These are phyloP conservation scores for Pseudogymnoascus sp. DNA, from an alignment of 2,329 filamentous ascomycete genomes.

Conservation along the genomic window DNA sequence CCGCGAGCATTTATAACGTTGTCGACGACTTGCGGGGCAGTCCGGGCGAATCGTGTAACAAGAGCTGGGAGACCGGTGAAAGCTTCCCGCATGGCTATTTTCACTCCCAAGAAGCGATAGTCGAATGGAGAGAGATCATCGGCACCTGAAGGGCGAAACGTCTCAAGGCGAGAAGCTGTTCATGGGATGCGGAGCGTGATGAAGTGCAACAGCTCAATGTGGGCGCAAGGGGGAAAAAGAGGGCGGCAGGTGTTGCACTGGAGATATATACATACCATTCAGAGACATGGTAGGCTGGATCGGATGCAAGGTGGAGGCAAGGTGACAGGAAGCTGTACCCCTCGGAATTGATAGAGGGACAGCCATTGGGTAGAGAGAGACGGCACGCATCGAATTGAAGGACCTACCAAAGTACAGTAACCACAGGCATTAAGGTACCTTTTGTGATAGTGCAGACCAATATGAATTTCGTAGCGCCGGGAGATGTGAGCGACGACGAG, in stretches of 20 bases:
- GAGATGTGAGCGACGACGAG: slow-evolving; percentile 1
- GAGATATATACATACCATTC: neutral
- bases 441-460: neutral
- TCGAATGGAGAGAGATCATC: slow-evolving; percentile 5
- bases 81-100: slow-evolving; percentile 7
- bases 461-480: neutral
- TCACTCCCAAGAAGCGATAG: neutral
- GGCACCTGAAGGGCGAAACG: slow-evolving; percentile 10
- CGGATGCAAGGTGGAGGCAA: neutral
- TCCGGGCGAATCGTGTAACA: neutral
- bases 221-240: neutral
- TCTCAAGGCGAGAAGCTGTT: neutral
- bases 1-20: slow-evolving; percentile 14
- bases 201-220: neutral
- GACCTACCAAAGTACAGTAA: neutral
- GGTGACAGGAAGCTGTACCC: slow-evolving; percentile 8
- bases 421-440: neutral
- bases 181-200: neutral
- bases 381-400: neutral
- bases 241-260: slow-evolving; percentile 1
- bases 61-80: slow-evolving; percentile 5
- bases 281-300: neutral
- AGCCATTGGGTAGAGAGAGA: neutral
- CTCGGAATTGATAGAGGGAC: neutral
- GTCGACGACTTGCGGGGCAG: neutral